Evolutionary conservation across 228 moss, liverwort and hornwort genomes (phyloP).

Genomic region (Sphagnum fallax): DNA sequence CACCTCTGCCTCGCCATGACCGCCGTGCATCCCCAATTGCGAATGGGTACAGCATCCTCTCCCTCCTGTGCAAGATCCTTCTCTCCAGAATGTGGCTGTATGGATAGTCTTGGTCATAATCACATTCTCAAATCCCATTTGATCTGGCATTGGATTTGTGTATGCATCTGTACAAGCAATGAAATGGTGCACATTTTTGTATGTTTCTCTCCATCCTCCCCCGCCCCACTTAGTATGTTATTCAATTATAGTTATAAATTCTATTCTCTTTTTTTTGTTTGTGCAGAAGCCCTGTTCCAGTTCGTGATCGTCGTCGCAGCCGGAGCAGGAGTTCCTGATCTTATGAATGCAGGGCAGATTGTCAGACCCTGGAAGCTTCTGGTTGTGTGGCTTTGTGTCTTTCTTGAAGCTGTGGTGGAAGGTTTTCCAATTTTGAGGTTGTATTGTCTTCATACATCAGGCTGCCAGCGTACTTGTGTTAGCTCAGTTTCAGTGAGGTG

Average conservation of each 20-base stretch:
- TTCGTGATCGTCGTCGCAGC: slow-evolving; percentile 93
- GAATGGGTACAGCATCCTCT: slow-evolving; percentile 60
- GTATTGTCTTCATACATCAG: slow-evolving; percentile 56
- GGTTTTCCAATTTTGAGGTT: slow-evolving; percentile 50
- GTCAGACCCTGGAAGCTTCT: slow-evolving; percentile 19
- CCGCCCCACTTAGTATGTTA: no score
- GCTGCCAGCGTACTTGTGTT: slow-evolving; percentile 65
- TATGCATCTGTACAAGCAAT: not conserved
- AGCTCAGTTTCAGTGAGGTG: slow-evolving; percentile 79
- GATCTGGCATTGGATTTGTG: not conserved
- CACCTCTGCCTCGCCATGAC: slow-evolving; percentile 89
- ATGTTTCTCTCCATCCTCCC: no score
- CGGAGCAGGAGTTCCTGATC: slow-evolving; percentile 73
- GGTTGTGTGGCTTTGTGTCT: slow-evolving; percentile 37
- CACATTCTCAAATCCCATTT: not conserved
- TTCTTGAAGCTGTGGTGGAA: slow-evolving; percentile 36
- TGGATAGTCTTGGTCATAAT: not conserved
- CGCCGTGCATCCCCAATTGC: slow-evolving; percentile 82
- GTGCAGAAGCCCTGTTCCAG: slow-evolving; percentile 68
- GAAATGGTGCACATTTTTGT: no score
- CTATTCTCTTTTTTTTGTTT: not conserved
- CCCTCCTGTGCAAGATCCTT: not conserved
- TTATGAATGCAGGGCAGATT: not conserved
- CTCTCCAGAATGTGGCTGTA: not conserved
- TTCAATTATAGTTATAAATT: no score